These are phyloP conservation scores for Candida labiduridarum DNA, from an alignment of 1,139 yeast genomes.

Conservation along the genomic window DNA sequence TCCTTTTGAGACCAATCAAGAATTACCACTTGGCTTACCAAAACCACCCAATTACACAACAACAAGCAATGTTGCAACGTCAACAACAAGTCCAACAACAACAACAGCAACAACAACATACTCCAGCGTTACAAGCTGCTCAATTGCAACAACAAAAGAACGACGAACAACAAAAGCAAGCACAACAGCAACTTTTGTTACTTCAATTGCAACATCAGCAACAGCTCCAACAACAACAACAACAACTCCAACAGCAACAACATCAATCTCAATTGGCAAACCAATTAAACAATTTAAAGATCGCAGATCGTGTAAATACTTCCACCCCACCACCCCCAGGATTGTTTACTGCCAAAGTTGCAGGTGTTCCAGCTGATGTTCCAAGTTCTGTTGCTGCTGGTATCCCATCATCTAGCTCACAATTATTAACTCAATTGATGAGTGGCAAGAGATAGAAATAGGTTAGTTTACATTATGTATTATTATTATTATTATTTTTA, in stretches of 20 bases:
- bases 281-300: constrained; percentile 32
- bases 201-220: constrained; percentile 19
- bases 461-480: constrained; percentile 1
- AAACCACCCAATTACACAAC: constrained; percentile 48
- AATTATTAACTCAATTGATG: constrained; percentile 69
- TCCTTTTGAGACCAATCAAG: constrained; percentile 45
- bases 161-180: constrained; percentile 19
- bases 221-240: constrained; percentile 14
- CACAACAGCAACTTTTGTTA: constrained; percentile 20
- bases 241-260: constrained; percentile 14
- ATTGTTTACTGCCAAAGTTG: constrained; percentile 29
- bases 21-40: constrained; percentile 52
- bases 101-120: constrained; percentile 24
- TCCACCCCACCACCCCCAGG: constrained; percentile 52
- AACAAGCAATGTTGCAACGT: constrained; percentile 37
- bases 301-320: constrained; percentile 36
- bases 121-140: constrained; percentile 16
- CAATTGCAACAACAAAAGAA: constrained; percentile 27
- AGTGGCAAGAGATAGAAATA: constrained; percentile 55
- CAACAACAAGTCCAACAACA: constrained; percentile 31
- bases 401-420: constrained; percentile 55
- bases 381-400: constrained; percentile 14
- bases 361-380: constrained; percentile 11
- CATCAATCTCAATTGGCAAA: constrained; percentile 18
- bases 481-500: not conserved